Base-by-base conservation (phyloP, 306 rosid genomes). In the Urtica urens region DNA sequence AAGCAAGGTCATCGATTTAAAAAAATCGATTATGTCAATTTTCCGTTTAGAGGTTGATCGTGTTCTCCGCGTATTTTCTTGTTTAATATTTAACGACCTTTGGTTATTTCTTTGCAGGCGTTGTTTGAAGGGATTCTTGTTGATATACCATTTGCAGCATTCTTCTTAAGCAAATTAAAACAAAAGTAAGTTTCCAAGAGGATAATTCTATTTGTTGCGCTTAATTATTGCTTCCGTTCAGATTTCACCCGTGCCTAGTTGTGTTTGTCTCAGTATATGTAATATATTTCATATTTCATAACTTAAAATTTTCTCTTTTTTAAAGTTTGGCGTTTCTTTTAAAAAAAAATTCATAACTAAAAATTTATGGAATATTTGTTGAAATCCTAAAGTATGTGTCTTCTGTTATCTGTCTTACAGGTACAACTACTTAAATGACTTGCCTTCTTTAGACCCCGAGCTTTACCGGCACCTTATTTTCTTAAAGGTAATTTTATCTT, bases 41-140 rank as follows among this genome's bases (percentile, higher is more conserved):
- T n/a, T n/a, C n/a, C n/a, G n/a, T n/a, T n/a, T n/a, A n/a, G n/a
- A n/a, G n/a, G n/a, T n/a, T n/a, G n/a, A n/a, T n/a, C n/a, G n/a
- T n/a, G n/a, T n/a, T n/a, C n/a, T n/a, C n/a, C n/a, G n/a, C n/a
- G n/a, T n/a, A n/a, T n/a, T n/a, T n/a, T n/a, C n/a, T n/a, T n/a
- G n/a, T n/a, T n/a, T n/a, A n/a, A n/a, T n/a, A n/a, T n/a, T n/a
- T n/a, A n/a, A n/a, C n/a, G n/a, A n/a, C n/a, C n/a, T n/a, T n/a
- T n/a, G n/a, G n/a, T n/a, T n/a, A n/a, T n/a, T n/a, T 12, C 26
- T 51, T 66, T 74, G 59, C 65, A 90, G 99, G 95, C 95, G 33
- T 81, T 90, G 99, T 90, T 84, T 55, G 99, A 90, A 74, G 99
- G 99, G 53, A 85, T 90, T 75, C 92, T 90, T 17, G 99, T 90